Conservation (phyloP, 345 rosid genomes). For the Citrus trifoliata region DNA sequence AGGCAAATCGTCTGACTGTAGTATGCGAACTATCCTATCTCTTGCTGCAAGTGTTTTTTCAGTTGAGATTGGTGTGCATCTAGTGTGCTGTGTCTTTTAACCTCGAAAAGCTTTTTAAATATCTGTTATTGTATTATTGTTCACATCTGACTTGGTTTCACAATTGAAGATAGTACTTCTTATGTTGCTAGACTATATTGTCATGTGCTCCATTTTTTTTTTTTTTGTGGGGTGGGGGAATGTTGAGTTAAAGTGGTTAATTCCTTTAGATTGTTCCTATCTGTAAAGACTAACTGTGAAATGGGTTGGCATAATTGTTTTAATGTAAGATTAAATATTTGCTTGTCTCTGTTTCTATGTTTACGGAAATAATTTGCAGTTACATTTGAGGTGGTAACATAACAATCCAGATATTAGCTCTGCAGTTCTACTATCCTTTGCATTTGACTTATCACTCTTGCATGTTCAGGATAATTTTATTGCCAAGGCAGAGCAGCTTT, state of each 20-base stretch:
- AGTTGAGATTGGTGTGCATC: background rate
- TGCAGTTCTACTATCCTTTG: background rate
- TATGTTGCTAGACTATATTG: background rate
- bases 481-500: conserved; percentile 55
- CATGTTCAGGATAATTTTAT: conserved; percentile 44
- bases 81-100: background rate
- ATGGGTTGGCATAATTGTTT: background rate
- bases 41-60: background rate
- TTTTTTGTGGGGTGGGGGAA: too few relatives aligned
- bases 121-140: background rate
- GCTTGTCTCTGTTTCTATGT: background rate
- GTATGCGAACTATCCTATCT: conserved; percentile 16
- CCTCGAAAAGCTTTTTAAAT: background rate
- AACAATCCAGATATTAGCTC: background rate
- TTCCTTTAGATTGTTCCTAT: background rate
- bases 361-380: background rate
- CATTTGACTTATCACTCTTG: conserved; percentile 5
- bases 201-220: background rate
- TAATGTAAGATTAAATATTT: background rate
- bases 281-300: background rate
- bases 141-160: background rate
- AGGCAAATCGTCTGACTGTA: conserved; percentile 11
- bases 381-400: background rate
- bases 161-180: background rate
- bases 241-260: background rate